Evolutionary conservation across 2,329 filamentous ascomycete genomes (phyloP), one percentile per base, ranked within the genome.

Genomic region (Alternaria longipes): DNA sequence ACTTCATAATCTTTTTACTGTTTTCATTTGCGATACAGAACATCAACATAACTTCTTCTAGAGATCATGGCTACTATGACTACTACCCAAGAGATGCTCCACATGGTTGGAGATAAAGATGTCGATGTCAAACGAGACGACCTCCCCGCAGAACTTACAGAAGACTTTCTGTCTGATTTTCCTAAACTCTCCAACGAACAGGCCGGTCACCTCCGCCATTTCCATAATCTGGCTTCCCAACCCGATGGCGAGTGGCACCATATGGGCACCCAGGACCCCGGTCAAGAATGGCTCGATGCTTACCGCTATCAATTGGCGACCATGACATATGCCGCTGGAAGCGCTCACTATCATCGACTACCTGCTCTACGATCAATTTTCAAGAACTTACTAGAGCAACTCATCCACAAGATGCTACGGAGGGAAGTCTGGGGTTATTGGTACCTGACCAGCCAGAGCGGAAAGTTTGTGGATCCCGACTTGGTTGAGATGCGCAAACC

Each of bases 231-330:
- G 6, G 66, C 65, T 12, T 62, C 75, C 1, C 94, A 93, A 97
- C 78, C 97, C 93, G 58, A 96, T 92, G 75, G 94, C 88, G 73
- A 97, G 97, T 1, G 94, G 93, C 2, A 94, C 93, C 56, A 85
- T 87, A 4, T 93, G 91, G 18, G 86, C 87, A 73, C 73, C 71
- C 70, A 78, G 51, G 78, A 81, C 12, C 74, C 76, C 6, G 69
- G 64, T 12, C 78, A 82, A 59, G 81, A 82, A 56, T 81, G 72
- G 54, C 55, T 73, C 50, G 72, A 77, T 41, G 72, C 74, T 14
- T 74, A 78, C 47, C 77, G 79, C 9, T 82, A 81, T 61, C 78
- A 81, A 61, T 61, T 82, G 14, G 79, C 80, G 1, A 79, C 74
- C 3, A 81, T 82, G 76, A 69, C 73, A 18, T 83, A 83, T 56